Base-by-base conservation (phyloP, 78 protist species). In the Dictyostelium purpureum region DNA sequence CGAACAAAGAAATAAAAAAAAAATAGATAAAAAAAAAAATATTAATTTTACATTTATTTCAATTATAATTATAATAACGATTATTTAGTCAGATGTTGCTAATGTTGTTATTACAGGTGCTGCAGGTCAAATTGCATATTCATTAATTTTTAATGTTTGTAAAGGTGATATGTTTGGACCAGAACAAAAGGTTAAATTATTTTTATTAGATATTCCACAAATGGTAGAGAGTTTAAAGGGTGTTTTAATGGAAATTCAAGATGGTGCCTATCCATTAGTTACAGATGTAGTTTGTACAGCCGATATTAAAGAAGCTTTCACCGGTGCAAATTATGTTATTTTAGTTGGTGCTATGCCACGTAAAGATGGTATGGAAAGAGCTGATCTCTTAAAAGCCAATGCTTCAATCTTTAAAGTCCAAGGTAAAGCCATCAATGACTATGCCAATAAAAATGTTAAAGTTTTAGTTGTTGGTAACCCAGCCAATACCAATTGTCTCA, bases 391-490 rank as follows among this genome's bases (percentile, higher is more conserved):
- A 12, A 24, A 65, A 49, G 83, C 67, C 57, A 98, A 98, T 67
- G 94, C 89, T 18, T 63, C 76, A 61, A 98, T 98, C 82, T 98
- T 98, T 96, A 52, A 83, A 35, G 97, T 18, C 54, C 98, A 96
- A 73, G 99, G 99, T 21, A 59, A 77, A 9, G 93, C 95, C 9
- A 16, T 98, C 33, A 61, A 90, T 28, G 71, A 61, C 19, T 38
- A 71, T 57, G 99, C 98, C 77, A 75, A 69, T 40, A 57, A 65
- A 51, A 52, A 45, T 45, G 94, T 92, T 87, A 89, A 93, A 63
- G 95, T 95, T 19, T 57, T 97, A 10, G 99, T 97, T 37, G 99
- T 98, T 1, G 99, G 99, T 67, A 98, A 98, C 89, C 99, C 99
- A 26, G 98, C 99, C 75, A 98, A 98, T 82, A 98, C 99, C 69